These are phyloP conservation scores for Lyophyllum decastes DNA, from an alignment of 768 basidiomycete genomes.

Conservation along the genomic window DNA sequence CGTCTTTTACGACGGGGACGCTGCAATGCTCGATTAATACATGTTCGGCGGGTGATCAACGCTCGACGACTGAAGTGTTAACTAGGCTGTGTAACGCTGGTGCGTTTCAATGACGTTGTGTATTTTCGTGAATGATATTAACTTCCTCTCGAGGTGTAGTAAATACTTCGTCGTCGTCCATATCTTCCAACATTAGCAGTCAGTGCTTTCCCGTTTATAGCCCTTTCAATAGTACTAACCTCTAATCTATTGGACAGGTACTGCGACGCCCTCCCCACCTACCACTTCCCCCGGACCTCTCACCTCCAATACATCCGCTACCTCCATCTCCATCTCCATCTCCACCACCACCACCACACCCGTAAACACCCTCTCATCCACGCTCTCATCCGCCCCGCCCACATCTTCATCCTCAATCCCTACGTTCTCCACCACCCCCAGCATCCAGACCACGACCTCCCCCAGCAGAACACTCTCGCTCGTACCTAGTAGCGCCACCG, in stretches of 20 bases:
- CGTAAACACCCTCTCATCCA: not conserved
- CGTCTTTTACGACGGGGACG: not conserved
- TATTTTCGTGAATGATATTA: too few species aligned
- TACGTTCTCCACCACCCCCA: not conserved
- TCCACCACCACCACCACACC: not conserved
- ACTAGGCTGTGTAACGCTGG: not conserved
- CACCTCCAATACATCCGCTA: too few species aligned
- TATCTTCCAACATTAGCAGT: too few species aligned
- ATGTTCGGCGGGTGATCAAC: constrained; percentile 3
- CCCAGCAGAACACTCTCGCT: too few species aligned
- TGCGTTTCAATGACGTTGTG: not conserved
- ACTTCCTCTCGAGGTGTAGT: not conserved
- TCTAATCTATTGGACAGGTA: too few species aligned
- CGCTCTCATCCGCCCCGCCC: not conserved
- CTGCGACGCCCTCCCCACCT: not conserved
- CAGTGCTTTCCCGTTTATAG: too few species aligned
- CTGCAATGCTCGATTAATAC: not conserved
- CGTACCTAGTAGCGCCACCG: too few species aligned
- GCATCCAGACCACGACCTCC: too few species aligned
- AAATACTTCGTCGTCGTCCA: not conserved
- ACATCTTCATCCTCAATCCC: not conserved
- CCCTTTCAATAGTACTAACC: too few species aligned
- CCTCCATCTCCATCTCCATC: not conserved
- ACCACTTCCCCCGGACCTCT: not conserved
- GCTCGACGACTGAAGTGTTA: not conserved